Conservation (phyloP, 1,284 basidiomycete species). For the Cryptococcus depauperatus region DNA sequence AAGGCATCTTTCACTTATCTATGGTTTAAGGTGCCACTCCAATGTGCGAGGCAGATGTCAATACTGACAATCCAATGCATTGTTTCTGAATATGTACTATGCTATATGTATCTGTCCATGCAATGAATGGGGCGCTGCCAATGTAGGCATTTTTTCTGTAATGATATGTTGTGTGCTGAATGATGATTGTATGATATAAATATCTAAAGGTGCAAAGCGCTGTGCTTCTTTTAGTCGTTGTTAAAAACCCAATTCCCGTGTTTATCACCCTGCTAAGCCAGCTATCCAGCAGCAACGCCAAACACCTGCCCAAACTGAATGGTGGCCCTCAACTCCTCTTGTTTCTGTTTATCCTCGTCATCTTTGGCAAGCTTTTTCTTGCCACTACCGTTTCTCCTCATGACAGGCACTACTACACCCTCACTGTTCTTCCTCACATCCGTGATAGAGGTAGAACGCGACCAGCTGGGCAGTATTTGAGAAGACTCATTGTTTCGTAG, state of each 20-base stretch:
- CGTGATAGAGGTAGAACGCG: constrained; percentile 8
- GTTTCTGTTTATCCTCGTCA: constrained; percentile 7
- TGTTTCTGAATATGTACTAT: not conserved
- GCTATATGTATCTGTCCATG: too few species aligned
- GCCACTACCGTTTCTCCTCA: constrained; percentile 10
- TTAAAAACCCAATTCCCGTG: too few species aligned
- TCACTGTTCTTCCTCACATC: constrained; percentile 1
- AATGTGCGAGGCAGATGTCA: too few species aligned
- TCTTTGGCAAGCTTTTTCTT: constrained; percentile 7
- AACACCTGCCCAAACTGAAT: constrained; percentile 20
- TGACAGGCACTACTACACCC: constrained; percentile 5
- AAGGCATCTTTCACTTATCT: too few species aligned
- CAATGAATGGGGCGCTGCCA: too few species aligned
- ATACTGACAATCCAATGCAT: not conserved
- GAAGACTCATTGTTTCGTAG: not conserved
- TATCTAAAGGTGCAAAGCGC: too few species aligned
- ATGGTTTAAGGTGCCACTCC: too few species aligned
- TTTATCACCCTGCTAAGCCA: too few species aligned
- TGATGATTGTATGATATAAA: too few species aligned
- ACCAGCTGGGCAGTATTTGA: constrained; percentile 28
- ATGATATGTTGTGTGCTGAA: not conserved
- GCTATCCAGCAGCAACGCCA: constrained; percentile 21
- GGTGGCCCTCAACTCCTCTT: constrained; percentile 14
- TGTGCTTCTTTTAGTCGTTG: too few species aligned
- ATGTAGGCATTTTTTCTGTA: not conserved